Evolutionary conservation across 2,329 filamentous ascomycete species (phyloP), one percentile per base, ranked within the genome.

Genomic region (Plectosphaerella plurivora): DNA sequence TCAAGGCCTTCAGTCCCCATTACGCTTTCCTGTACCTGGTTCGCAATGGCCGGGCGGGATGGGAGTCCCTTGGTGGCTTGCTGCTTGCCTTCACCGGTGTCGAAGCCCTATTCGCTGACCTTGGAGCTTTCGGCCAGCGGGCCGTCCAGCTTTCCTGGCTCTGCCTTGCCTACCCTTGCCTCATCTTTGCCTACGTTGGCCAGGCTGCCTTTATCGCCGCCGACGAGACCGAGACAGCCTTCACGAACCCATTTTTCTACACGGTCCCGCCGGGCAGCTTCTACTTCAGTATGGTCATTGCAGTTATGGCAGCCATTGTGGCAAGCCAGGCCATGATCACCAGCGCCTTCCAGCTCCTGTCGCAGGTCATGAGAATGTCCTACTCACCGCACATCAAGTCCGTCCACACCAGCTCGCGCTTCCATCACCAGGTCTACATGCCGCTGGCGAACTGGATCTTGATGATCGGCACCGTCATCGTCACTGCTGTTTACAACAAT

Each of bases 241-340:
- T 82, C 66, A 73, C 78, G 0, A 91, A 91, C 59, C 88, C 89
- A 0, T 90, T 92, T 63, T 92, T 88, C 70, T 81, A 87, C 57
- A 79, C 82, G 0, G 82, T 84, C 0, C 87, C 87, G 0, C 81
- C 81, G 0, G 86, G 86, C 4, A 84, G 81, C 61, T 73, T 91
- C 20, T 88, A 87, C 60, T 85, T 85, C 5, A 81, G 79, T 51
- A 70, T 92, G 25, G 75, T 91, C 3, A 69, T 91, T 47, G 86
- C 87, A 0, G 77, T 91, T 9, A 69, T 88, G 4, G 86, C 86
- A 4, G 86, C 87, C 24, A 82, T 91, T 59, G 87, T 92, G 11
- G 88, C 88, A 1, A 88, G 84, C 4, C 88, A 92, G 58, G 88
- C 88, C 10, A 86, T 91, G 70, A 90, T 91, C 49, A 91, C 88